Conservation (phyloP, 2,329 filamentous ascomycete species). For the Keithomyces neogunnii region DNA sequence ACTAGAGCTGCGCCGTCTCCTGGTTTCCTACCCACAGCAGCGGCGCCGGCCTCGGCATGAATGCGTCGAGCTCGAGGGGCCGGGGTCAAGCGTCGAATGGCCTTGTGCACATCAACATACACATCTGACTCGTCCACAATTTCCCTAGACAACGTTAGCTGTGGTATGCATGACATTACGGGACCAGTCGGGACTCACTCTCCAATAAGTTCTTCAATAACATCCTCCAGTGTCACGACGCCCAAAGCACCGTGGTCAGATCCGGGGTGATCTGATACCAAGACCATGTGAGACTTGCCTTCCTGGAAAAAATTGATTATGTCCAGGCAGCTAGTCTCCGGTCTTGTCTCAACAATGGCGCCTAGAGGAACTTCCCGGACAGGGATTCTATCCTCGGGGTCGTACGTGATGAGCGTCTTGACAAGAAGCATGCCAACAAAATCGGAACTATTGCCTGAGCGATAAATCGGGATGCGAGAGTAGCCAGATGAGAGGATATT, state of each 20-base stretch:
- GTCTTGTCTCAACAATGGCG: constrained; percentile 87
- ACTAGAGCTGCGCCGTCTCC: constrained; percentile 22
- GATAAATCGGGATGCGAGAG: constrained; percentile 90
- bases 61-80: constrained; percentile 65
- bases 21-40: constrained; percentile 22
- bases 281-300: constrained; percentile 97
- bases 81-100: constrained; percentile 79
- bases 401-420: constrained; percentile 98
- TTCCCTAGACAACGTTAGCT: constrained; percentile 50
- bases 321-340: constrained; percentile 92
- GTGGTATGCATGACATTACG: neutral
- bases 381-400: constrained; percentile 81
- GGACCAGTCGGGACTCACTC: constrained; percentile 53
- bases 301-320: constrained; percentile 99
- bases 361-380: constrained; percentile 89
- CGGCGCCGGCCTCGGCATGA: constrained; percentile 26
- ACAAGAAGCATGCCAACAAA: constrained; percentile 97
- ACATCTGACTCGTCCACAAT: constrained; percentile 99
- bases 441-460: constrained; percentile 72
- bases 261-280: constrained; percentile 86
- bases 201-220: constrained; percentile 97
- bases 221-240: constrained; percentile 93
- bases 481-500: constrained; percentile 88
- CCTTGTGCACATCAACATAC: constrained; percentile 96
- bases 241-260: constrained; percentile 84